Evolutionary conservation across 2,329 filamentous ascomycete species (phyloP), one percentile per base, ranked within the genome.

Genomic region (Pseudogymnoascus sp.): DNA sequence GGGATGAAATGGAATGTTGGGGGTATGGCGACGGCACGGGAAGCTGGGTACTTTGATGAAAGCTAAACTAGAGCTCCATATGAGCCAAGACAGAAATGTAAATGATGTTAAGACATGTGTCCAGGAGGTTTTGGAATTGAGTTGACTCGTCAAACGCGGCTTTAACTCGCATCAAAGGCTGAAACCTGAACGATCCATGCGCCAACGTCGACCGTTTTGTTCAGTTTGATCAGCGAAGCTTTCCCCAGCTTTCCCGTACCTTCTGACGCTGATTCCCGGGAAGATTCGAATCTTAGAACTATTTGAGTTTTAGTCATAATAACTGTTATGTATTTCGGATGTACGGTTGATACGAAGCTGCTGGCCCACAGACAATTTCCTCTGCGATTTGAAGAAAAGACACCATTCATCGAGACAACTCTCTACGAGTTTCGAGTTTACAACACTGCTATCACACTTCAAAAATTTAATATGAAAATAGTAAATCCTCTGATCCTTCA

Each of bases 51-150:
- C n/a, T 34, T 5, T 34, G 28, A 56, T 56, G 50, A 56, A 56
- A 21, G 50, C 28, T 21, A 34, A 34, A 34, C 28, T 56, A 56
- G 28, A 56, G 10, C 50, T 56, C 28, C 16, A 56, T 56, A 56
- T 34, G 50, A 56, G 50, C 28, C 16, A 56, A 56, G 50, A 34
- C 16, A 56, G 50, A 56, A 34, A 56, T 56, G 28, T 56, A 56
- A 34, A 56, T 56, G 50, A 56, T 56, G 50, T 56, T 34, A 56
- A 56, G 50, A 34, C 28, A 56, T 56, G 50, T 56, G 25, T 14
- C 16, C 7, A 5, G 28, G 28, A 18, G 28, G 25, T 3, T 34
- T 34, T 18, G 2, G n/a, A 56, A 34, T 34, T 14, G 50, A 36
- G 5, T 36, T 56, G 28, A 16, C 3, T 18, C 7, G 50, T 21